Percentiles rank a stretch among this genome's conserved stretches.
Conservation (phyloP, 371 early-diverging fungal genomes). For the Mortierella sp. region DNA sequence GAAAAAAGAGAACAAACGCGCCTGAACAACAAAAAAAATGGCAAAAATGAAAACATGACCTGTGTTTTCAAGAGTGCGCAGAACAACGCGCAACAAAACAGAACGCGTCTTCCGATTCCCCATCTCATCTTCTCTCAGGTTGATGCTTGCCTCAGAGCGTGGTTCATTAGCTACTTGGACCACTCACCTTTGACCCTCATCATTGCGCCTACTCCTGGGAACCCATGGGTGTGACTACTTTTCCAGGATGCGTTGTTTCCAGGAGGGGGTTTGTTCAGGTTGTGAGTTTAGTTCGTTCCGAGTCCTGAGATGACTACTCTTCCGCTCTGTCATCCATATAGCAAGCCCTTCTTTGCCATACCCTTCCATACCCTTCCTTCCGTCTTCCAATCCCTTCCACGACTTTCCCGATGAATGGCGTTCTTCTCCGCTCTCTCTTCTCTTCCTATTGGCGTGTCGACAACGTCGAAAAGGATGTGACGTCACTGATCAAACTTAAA, state of each 20-base stretch:
- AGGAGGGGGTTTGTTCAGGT: background rate
- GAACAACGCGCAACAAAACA: background rate
- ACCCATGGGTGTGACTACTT: background rate
- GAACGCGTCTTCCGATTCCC: background rate
- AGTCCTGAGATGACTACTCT: too few relatives aligned
- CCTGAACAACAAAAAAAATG: background rate
- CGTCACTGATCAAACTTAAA: too few relatives aligned
- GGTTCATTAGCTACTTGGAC: background rate
- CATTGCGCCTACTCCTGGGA: background rate
- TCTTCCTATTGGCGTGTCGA: too few relatives aligned
- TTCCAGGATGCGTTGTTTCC: background rate
- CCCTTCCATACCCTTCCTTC: too few relatives aligned
- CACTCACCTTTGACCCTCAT: slow-evolving; percentile 9
- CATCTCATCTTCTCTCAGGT: background rate
- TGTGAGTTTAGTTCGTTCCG: too few relatives aligned
- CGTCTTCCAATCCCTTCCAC: too few relatives aligned
- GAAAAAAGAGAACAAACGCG: background rate
- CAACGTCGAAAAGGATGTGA: too few relatives aligned
- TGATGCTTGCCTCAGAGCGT: background rate
- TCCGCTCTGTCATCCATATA: too few relatives aligned
- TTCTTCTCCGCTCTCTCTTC: too few relatives aligned
- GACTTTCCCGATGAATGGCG: too few relatives aligned
- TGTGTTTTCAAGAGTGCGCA: background rate
- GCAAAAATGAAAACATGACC: background rate
- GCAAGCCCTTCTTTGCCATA: too few relatives aligned